Conservation (phyloP, 2,329 filamentous ascomycete genomes). For the Phyllachora maydis region DNA sequence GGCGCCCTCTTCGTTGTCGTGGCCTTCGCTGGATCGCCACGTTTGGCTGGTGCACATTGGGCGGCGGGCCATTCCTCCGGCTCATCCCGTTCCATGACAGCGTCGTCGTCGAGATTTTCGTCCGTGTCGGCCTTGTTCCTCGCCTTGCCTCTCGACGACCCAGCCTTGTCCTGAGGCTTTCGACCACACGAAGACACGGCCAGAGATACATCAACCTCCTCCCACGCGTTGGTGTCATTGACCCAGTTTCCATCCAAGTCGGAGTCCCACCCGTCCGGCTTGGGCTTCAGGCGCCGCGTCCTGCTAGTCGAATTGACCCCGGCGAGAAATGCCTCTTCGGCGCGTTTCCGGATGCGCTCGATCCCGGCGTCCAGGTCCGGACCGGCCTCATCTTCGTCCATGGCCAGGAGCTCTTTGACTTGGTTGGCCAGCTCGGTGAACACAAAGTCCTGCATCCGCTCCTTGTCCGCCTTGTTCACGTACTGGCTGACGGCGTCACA, state of each 20-base stretch:
- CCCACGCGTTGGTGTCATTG: no score
- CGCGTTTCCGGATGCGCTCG: slow-evolving; percentile 46
- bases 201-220: no score
- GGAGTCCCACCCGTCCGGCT: slow-evolving; percentile 70
- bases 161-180: no score
- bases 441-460: slow-evolving; percentile 71
- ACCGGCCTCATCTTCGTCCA: slow-evolving; percentile 50
- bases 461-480: slow-evolving; percentile 86
- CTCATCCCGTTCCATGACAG: slow-evolving; percentile 29
- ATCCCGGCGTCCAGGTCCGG: slow-evolving; percentile 55
- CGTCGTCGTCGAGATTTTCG: slow-evolving; percentile 23
- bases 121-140: no score
- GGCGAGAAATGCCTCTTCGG: slow-evolving; percentile 50
- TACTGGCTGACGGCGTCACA: slow-evolving; percentile 85
- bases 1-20: slow-evolving; percentile 13
- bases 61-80: slow-evolving; percentile 24
- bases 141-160: no score
- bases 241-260: slow-evolving; percentile 77
- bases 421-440: slow-evolving; percentile 50
- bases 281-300: slow-evolving; percentile 46
- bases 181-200: no score
- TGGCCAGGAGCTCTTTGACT: slow-evolving; percentile 44
- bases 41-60: slow-evolving; percentile 9
- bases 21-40: slow-evolving; percentile 15
- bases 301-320: no score